Base-by-base conservation (phyloP, 2,329 filamentous ascomycete species). In the Alternaria atra region DNA sequence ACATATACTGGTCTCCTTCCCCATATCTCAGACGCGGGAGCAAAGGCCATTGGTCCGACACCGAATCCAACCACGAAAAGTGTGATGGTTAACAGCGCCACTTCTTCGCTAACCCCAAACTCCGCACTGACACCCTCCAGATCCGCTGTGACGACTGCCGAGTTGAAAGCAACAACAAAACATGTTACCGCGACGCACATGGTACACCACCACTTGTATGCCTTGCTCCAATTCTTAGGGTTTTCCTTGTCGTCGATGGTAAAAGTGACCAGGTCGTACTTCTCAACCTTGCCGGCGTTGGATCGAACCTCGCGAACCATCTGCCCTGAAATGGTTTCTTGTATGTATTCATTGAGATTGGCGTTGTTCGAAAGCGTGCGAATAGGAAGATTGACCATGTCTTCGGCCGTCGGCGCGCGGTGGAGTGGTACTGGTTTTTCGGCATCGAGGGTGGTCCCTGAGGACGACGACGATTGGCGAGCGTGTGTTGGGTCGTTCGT, bases 21-120 rank as follows among this genome's bases (percentile, higher is more conserved):
- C 56, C 90, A 84, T 52, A 94, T 85, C 76, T 96, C 92, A 6
- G 88, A 91, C 40, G 93, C 78, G 0, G 92, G 92, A 9, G 92
- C 92, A 74, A 94, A 95, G 0, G 84, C 84, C 87, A 95, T 91
- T 2, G 92, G 92, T 0, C 89, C 91, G 52, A 95, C 82, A 71
- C 91, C 92, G 69, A 95, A 95, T 3, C 92, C 92, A 34, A 94
- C 81, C 37, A 95, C 92, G 64, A 95, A 95, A 1, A 95, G 80
- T 0, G 89, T 89, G 60, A 96, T 89, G 23, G 85, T 88, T 1
- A 95, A 79, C 10, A 95, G 82, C 0, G 89, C 86, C 6, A 93
- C 90, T 79, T 94, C 91, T 23, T 89, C 82, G 32, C 89, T 91
- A 55, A 93, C 87, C 55, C 84, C 56, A 66, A 96, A 93, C 52